A percentile compares a stretch with the other conserved stretches of the same genome.
phyloP scores from a whole-genome alignment of 495 filamentous ascomycete genomes.

The Penicillium simplicissimum region DNA sequence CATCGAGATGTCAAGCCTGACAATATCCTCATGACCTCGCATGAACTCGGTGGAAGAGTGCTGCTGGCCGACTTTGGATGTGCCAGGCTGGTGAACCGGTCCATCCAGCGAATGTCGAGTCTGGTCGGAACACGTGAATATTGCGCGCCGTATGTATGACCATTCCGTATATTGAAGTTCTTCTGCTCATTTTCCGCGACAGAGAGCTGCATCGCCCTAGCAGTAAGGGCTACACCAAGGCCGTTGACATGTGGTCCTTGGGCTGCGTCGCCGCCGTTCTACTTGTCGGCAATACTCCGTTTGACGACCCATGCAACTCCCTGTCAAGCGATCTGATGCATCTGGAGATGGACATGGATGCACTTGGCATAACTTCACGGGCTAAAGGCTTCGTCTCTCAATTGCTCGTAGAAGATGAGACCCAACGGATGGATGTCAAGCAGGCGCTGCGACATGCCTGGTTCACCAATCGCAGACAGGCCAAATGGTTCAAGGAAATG shows the following conservation, averaged over 20 bases:
- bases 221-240: slow-evolving; percentile 56
- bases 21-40: slow-evolving; percentile 62
- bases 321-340: slow-evolving; percentile 29
- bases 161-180: neutral
- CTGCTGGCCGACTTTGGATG: slow-evolving; percentile 77
- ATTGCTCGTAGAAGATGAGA: slow-evolving; percentile 54
- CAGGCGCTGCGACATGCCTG: slow-evolving; percentile 60
- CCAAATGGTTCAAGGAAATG: slow-evolving; percentile 43
- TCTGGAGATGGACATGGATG: slow-evolving; percentile 36
- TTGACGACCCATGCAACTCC: slow-evolving; percentile 23
- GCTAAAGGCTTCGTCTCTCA: slow-evolving; percentile 56
- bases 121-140: slow-evolving; percentile 65
- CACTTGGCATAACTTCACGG: slow-evolving; percentile 37
- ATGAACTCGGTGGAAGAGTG: slow-evolving; percentile 52
- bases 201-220: slow-evolving; percentile 47
- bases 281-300: slow-evolving; percentile 49
- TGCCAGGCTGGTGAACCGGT: slow-evolving; percentile 44
- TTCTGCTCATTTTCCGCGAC: slow-evolving; percentile 20
- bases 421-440: slow-evolving; percentile 51
- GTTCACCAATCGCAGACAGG: slow-evolving; percentile 52
- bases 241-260: slow-evolving; percentile 65
- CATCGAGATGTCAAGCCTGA: slow-evolving; percentile 74
- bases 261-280: slow-evolving; percentile 54
- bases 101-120: slow-evolving; percentile 57
- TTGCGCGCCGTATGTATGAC: slow-evolving; percentile 66